phyloP scores from a whole-genome alignment of 2,329 filamentous ascomycete species.

The Periconia digitata region DNA sequence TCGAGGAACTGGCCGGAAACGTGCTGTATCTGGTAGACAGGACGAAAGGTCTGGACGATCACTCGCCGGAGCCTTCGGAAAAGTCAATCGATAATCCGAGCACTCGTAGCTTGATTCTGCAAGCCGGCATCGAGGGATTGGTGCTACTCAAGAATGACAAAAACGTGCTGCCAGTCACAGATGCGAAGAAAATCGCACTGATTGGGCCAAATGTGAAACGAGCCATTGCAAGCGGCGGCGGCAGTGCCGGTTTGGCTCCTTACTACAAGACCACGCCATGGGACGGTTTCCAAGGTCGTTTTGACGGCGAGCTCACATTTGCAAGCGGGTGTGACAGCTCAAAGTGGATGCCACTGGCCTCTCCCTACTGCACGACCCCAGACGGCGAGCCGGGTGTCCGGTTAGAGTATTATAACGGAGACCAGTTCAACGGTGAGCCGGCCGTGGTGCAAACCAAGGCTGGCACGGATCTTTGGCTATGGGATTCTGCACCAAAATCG shows the following conservation, averaged over 20 bases:
- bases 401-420: constrained; percentile 66
- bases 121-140: constrained; percentile 63
- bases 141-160: constrained; percentile 66
- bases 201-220: constrained; percentile 69
- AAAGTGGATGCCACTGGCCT: constrained; percentile 67
- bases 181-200: constrained; percentile 62
- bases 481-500: constrained; percentile 67
- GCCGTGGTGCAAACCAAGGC: constrained; percentile 60
- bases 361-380: constrained; percentile 59
- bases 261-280: constrained; percentile 68
- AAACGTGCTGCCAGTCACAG: constrained; percentile 59
- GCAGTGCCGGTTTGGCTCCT: constrained; percentile 68
- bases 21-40: constrained; percentile 64
- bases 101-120: constrained; percentile 61
- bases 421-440: constrained; percentile 62
- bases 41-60: constrained; percentile 60
- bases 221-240: constrained; percentile 68
- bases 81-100: constrained; percentile 55
- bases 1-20: constrained; percentile 52
- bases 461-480: constrained; percentile 69
- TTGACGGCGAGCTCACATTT: constrained; percentile 60
- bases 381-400: constrained; percentile 62
- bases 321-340: constrained; percentile 65
- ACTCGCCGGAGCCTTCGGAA: constrained; percentile 60
- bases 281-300: constrained; percentile 60